Conservation (phyloP, 2,329 filamentous ascomycete genomes). For the Graphiopsis chlorocephala region DNA sequence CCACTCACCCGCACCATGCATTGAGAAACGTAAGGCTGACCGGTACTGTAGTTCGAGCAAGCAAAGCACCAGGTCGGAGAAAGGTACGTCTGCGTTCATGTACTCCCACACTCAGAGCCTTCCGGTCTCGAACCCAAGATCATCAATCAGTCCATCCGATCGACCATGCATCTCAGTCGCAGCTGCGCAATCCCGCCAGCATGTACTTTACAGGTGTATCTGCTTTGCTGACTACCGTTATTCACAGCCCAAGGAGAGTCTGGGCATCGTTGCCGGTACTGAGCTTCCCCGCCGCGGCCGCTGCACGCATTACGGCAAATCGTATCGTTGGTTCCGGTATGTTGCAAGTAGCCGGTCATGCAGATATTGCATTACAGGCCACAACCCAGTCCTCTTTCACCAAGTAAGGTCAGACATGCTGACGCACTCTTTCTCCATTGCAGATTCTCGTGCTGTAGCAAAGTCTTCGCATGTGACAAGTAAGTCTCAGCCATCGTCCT, state of each 20-base stretch:
- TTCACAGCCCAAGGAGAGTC: constrained; percentile 46
- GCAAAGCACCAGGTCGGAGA: constrained; percentile 14
- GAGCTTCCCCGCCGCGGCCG: constrained; percentile 53
- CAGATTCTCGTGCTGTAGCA: constrained; percentile 56
- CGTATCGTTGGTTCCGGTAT: constrained; percentile 53
- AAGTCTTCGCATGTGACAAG: constrained; percentile 58
- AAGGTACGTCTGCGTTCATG: constrained; percentile 18
- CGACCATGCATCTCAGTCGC: background rate
- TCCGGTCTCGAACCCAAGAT: background rate
- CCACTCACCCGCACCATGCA: background rate
- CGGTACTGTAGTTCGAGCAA: constrained; percentile 12
- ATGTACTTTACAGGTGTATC: background rate
- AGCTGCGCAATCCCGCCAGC: background rate
- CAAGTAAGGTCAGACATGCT: background rate
- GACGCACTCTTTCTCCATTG: background rate
- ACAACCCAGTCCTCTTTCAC: background rate
- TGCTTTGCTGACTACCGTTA: constrained; percentile 2
- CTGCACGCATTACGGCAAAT: constrained; percentile 53
- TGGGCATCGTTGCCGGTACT: constrained; percentile 55
- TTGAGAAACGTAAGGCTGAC: background rate
- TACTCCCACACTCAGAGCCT: constrained; percentile 21
- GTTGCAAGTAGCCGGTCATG: constrained; percentile 18
- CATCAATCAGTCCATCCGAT: background rate
- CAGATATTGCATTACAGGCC: constrained; percentile 7
- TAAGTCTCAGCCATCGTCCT: constrained; percentile 31